Evolutionary conservation across 805 yeast genomes (phyloP), one percentile per base, ranked within the genome.

Genomic region (Candida easanensis): DNA sequence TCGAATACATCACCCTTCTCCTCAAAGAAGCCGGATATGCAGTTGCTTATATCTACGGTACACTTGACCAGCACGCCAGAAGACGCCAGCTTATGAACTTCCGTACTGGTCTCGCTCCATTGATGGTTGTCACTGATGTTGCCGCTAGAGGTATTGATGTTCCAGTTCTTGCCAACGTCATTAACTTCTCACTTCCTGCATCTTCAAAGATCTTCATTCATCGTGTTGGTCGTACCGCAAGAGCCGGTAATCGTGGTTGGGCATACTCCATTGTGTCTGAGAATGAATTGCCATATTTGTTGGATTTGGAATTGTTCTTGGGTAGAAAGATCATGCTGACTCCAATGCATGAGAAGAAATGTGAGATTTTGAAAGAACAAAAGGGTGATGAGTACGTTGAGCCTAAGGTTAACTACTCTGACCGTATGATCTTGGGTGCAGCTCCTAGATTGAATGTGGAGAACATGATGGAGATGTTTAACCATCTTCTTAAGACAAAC

Each of bases 141-240:
- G 96, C 96, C 20, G 99, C 99, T 2, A 83, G 99, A 72, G 99
- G 99, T 81, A 89, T 93, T 49, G 99, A 95, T 79, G 88, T 93
- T 52, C 99, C 99, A 0, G 82, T 93, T 44, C 76, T 93, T 60
- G 96, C 98, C 6, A 90, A 95, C 60, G 99, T 93, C 41, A 76
- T 93, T 53, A 93, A 93, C 63, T 93, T 78, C 64, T 80, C 96
- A 1, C 72, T 93, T 47, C 98, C 98, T 10, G 84, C 88, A 1
- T 83, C 95, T 1, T 88, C 97, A 4, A 93, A 95, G 65, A 85
- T 91, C 46, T 93, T 93, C 65, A 78, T 93, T 43, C 99, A 93
- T 67, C 81, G 99, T 68, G 98, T 93, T 36, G 99, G 99, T 64
- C 83, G 99, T 76, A 93, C 99, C 36, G 99, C 99, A 10, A 85